These are phyloP conservation scores for Penicillium sp. DNA, from an alignment of 2,329 filamentous ascomycete species.

Conservation along the genomic window DNA sequence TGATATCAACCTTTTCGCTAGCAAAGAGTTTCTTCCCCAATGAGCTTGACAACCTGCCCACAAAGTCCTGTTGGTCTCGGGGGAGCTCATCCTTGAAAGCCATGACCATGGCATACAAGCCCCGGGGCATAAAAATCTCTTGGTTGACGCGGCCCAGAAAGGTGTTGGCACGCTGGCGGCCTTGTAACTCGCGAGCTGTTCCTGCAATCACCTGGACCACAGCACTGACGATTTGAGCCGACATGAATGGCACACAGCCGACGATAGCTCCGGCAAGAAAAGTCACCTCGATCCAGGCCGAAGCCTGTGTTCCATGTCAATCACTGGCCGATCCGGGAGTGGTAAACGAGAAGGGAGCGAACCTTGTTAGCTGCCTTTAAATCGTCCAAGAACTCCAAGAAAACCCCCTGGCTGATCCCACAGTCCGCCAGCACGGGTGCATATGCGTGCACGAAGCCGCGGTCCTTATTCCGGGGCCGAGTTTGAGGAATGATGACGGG, in stretches of 20 bases:
- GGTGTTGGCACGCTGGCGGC: slow-evolving; percentile 21
- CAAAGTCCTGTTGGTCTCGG: no score
- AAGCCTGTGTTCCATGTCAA: background rate
- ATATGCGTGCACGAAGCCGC: slow-evolving; percentile 11
- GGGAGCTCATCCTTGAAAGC: slow-evolving; percentile 23
- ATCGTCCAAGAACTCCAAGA: slow-evolving; percentile 5
- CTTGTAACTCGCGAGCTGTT: slow-evolving; percentile 26
- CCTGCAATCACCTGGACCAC: slow-evolving; percentile 26
- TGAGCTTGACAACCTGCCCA: background rate
- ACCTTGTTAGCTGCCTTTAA: background rate
- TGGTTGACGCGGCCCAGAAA: slow-evolving; percentile 28
- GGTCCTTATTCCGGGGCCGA: slow-evolving; percentile 6
- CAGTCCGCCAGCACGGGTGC: slow-evolving; percentile 7
- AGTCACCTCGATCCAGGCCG: slow-evolving; percentile 4
- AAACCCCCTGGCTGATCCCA: slow-evolving; percentile 8
- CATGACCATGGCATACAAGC: slow-evolving; percentile 29
- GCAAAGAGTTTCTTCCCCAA: slow-evolving; percentile 3
- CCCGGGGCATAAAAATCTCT: slow-evolving; percentile 30
- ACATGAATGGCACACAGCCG: background rate
- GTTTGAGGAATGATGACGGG: slow-evolving; percentile 12
- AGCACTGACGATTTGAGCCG: slow-evolving; percentile 15
- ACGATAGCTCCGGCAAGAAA: slow-evolving; percentile 3
- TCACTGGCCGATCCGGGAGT: no score
- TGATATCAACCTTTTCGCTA: slow-evolving; percentile 7
- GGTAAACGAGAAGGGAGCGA: no score